Conservation (phyloP, 1,284 basidiomycete species). For the Xerocomus nothofagi region DNA sequence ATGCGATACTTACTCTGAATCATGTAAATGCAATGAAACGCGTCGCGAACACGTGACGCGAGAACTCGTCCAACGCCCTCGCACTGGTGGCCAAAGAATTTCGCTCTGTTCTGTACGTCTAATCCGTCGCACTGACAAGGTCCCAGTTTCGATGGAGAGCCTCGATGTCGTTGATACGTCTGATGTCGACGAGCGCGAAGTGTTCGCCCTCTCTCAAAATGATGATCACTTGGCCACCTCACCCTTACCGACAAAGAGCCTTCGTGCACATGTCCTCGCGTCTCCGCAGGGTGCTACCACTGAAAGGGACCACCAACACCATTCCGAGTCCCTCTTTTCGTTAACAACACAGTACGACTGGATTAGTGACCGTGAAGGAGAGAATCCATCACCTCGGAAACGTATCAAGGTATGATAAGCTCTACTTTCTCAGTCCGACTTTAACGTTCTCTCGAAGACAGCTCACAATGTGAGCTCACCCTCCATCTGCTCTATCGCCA, state of each 20-base stretch:
- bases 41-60: constrained; percentile 28
- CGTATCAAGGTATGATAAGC: constrained; percentile 30
- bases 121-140: background rate
- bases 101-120: no score
- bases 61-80: no score
- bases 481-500: background rate
- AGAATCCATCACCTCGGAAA: constrained; percentile 28
- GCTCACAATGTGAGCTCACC: constrained; percentile 10
- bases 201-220: constrained; percentile 24
- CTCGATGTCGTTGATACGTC: constrained; percentile 61
- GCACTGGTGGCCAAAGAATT: no score
- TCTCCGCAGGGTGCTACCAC: constrained; percentile 1
- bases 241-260: background rate
- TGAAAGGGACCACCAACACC: background rate
- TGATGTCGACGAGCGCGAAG: constrained; percentile 55
- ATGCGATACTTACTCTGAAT: no score
- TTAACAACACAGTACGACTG: background rate
- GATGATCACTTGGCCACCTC: background rate
- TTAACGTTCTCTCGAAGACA: constrained; percentile 24
- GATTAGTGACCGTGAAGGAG: constrained; percentile 12
- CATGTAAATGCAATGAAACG: no score
- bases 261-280: background rate
- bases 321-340: background rate
- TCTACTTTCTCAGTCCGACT: background rate
- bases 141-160: constrained; percentile 26